phyloP scores from a whole-genome alignment of 768 basidiomycete genomes.

The Pisolithus microcarpus region DNA sequence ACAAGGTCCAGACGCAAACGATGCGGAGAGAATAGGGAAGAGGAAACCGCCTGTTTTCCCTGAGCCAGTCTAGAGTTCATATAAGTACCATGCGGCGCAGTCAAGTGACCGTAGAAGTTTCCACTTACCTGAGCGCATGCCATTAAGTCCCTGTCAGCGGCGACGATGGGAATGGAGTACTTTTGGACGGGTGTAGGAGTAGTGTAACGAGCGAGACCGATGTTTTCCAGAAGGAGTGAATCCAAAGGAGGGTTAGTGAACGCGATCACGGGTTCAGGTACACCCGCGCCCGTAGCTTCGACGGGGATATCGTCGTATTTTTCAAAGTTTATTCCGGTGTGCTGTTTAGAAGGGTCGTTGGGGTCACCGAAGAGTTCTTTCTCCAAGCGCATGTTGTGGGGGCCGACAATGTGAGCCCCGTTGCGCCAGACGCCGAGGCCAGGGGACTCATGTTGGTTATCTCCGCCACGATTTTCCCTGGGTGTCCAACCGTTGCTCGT shows the following conservation, averaged over 20 bases:
- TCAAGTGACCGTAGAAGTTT: constrained; percentile 6
- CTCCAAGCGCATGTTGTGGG: constrained; percentile 81
- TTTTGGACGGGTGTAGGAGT: constrained; percentile 99
- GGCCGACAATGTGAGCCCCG: constrained; percentile 78
- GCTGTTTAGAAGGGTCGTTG: constrained; percentile 78
- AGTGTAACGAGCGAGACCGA: constrained; percentile 83
- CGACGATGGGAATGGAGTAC: constrained; percentile 98
- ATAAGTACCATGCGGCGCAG: constrained; percentile 5
- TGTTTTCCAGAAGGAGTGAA: constrained; percentile 92
- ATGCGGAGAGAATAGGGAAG: constrained; percentile 95
- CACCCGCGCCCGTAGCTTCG: constrained; percentile 93
- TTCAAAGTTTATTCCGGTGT: constrained; percentile 99
- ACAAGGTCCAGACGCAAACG: constrained; percentile 77
- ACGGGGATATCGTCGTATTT: constrained; percentile 99
- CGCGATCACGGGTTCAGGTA: constrained; percentile 87
- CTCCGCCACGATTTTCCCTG: constrained; percentile 22
- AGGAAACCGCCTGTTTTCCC: constrained; percentile 99
- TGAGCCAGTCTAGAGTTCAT: constrained; percentile 78
- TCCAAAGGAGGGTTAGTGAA: constrained; percentile 91
- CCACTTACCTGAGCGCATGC: constrained; percentile 79
- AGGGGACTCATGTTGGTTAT: constrained; percentile 39
- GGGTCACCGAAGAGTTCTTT: constrained; percentile 93
- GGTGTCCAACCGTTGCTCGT: constrained; percentile 33
- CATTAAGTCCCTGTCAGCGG: constrained; percentile 84
- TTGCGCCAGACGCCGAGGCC: constrained; percentile 76